phyloP scores from a whole-genome alignment of 164 flowering plant genomes.

The Stephania yunnanensis region DNA sequence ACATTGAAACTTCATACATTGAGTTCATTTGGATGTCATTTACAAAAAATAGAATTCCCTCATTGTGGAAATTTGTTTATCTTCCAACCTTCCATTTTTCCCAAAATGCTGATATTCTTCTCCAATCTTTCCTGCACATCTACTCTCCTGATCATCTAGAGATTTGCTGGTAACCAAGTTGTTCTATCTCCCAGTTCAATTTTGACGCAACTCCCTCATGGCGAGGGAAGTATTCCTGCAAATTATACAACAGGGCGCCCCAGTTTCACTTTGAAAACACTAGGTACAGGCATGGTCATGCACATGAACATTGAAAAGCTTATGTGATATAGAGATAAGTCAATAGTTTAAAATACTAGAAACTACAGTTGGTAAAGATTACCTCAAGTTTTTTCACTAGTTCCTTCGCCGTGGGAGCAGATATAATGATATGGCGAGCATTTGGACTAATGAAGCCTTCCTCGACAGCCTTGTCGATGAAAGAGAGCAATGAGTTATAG shows the following conservation, averaged over 20 bases:
- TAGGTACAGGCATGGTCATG: background rate
- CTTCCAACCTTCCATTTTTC: slow-evolving; percentile 24
- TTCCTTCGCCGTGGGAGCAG: slow-evolving; percentile 63
- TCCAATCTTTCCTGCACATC: slow-evolving; percentile 11
- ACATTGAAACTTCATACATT: slow-evolving; percentile 29
- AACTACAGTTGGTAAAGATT: background rate
- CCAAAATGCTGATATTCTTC: slow-evolving; percentile 23
- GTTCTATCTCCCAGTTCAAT: slow-evolving; percentile 81
- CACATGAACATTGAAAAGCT: background rate
- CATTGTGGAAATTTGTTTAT: slow-evolving; percentile 18
- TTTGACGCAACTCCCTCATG: slow-evolving; percentile 78
- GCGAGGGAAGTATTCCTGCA: slow-evolving; percentile 79
- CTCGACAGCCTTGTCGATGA: slow-evolving; percentile 72
- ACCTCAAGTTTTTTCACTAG: slow-evolving; percentile 73
- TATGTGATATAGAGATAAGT: background rate
- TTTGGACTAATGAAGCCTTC: slow-evolving; percentile 64
- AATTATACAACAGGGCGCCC: background rate
- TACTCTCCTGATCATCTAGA: slow-evolving; percentile 36
- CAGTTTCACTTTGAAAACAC: background rate
- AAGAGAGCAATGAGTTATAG: slow-evolving; percentile 62
- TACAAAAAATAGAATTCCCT: slow-evolving; percentile 32
- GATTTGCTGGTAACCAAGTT: slow-evolving; percentile 54
- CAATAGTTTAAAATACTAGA: background rate
- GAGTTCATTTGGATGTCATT: slow-evolving; percentile 32
- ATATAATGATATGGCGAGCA: slow-evolving; percentile 69